Base-by-base conservation (phyloP, 495 filamentous ascomycete genomes). In the Neurospora sp. region DNA sequence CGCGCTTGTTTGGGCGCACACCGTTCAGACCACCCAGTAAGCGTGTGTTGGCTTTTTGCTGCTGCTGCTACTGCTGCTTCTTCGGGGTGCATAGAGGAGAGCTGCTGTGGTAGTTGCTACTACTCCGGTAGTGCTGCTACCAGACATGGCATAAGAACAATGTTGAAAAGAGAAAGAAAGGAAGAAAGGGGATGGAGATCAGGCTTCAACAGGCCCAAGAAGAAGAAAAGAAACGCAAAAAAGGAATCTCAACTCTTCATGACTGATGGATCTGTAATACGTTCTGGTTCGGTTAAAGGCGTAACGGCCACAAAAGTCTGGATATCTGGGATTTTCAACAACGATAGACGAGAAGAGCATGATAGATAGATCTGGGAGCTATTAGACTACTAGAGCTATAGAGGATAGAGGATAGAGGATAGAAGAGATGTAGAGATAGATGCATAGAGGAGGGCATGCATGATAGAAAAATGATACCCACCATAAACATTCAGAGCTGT, bases 1-100 rank as follows among this genome's bases (percentile, higher is more conserved):
- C 38, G 76, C 78, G 42, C 77, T 82, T 53, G 76, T 73, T 53
- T 82, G 80, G 81, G 80, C 76, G 53, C 53, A 65, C 4, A 65
- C 53, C 27, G 53, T 65, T 0, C 53, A 65, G 53, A 27, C 4
- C 14, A 65, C 53, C 27, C 53, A 65, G 53, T 65, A 65, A 65
- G 53, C 53, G 40, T 40, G 41, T 18, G 12, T 42, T 42, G 14
- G 41, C 16, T 44, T 14, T 18, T 5, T 18, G 3, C 40, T 41
- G 40, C 14, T 4, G 40, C 10, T 42, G 40, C 10, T 42, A 3
- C 40, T 40, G 39, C 39, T 40, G 4, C 10, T 40, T 3, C 40
- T 42, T 41, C 40, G 16, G 6, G 40, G 18, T 42, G 5, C 16
- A 42, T 40, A 40, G 40, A 37, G 39, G 0, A 9, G 39, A 10